phyloP scores from a whole-genome alignment of 768 basidiomycete species.

The Dictyophora rubrovolvata region DNA sequence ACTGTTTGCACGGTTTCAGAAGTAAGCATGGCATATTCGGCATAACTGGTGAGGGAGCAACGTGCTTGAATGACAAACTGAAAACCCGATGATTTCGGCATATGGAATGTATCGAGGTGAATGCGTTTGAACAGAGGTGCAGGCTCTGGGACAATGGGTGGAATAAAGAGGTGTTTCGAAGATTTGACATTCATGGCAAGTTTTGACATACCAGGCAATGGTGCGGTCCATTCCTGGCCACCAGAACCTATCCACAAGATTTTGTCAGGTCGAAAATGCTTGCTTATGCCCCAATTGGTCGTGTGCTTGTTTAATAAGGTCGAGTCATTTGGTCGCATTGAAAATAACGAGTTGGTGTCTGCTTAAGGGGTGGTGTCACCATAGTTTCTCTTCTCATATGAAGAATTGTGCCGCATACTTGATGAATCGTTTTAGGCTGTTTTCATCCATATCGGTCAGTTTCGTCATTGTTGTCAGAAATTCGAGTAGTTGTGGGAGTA shows the following conservation, averaged over 20 bases:
- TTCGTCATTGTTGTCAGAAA: not conserved
- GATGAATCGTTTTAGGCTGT: not conserved
- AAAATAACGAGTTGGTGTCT: constrained; percentile 13
- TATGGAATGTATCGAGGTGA: constrained; percentile 9
- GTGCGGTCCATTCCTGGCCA: constrained; percentile 22
- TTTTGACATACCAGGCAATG: constrained; percentile 23
- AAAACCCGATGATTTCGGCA: constrained; percentile 13
- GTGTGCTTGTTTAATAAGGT: constrained; percentile 3
- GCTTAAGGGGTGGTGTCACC: constrained; percentile 8
- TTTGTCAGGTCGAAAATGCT: not conserved
- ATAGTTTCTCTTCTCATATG: constrained; percentile 8
- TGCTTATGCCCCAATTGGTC: constrained; percentile 15
- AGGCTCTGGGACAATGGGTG: constrained; percentile 16
- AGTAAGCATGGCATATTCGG: constrained; percentile 17
- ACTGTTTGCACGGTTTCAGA: constrained; percentile 13
- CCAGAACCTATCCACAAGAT: constrained; percentile 18
- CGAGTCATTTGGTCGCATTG: not conserved
- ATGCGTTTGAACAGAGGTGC: constrained; percentile 16
- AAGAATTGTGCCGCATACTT: constrained; percentile 5
- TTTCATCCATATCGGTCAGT: not conserved
- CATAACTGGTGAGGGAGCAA: constrained; percentile 14
- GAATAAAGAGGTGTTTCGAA: constrained; percentile 14
- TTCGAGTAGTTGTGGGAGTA: not conserved
- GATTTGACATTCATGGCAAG: constrained; percentile 25
- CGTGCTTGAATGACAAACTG: constrained; percentile 24